Conservation (phyloP, 179 eudicot species). For the Beta lomatogona region DNA sequence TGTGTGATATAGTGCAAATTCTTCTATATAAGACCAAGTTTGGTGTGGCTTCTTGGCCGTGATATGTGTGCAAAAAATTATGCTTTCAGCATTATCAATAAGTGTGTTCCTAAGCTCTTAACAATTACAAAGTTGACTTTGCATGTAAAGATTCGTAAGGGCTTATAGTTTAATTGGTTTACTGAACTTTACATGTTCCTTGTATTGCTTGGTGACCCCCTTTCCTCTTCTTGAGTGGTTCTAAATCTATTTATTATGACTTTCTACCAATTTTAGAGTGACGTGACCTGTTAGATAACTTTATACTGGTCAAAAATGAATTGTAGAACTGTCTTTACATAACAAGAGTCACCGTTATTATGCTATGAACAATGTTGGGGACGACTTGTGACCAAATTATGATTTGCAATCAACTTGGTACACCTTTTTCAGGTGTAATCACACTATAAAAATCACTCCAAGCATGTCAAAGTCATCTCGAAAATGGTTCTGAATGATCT, state of each 20-base stretch:
- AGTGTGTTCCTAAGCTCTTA: not conserved
- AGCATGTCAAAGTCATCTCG: not conserved
- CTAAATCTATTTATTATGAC: not conserved
- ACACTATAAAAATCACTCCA: not conserved
- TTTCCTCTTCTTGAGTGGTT: not conserved
- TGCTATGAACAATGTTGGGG: not conserved
- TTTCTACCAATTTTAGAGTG: not conserved
- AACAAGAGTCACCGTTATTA: not conserved
- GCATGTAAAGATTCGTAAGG: too few species aligned
- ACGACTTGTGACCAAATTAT: not conserved
- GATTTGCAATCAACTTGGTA: not conserved
- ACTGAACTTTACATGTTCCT: not conserved
- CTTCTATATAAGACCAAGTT: not conserved
- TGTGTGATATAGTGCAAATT: not conserved
- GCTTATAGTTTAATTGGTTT: too few species aligned
- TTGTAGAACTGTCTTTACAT: not conserved
- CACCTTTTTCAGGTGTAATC: not conserved
- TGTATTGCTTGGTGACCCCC: not conserved
- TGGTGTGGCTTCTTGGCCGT: not conserved
- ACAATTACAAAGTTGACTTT: not conserved
- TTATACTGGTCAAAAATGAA: not conserved
- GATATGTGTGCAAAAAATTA: not conserved
- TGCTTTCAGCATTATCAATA: not conserved
- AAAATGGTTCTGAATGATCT: not conserved
- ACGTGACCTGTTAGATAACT: not conserved